These are phyloP conservation scores for Hippophae gyantsensis DNA, from an alignment of 306 rosid genomes.

Conservation along the genomic window DNA sequence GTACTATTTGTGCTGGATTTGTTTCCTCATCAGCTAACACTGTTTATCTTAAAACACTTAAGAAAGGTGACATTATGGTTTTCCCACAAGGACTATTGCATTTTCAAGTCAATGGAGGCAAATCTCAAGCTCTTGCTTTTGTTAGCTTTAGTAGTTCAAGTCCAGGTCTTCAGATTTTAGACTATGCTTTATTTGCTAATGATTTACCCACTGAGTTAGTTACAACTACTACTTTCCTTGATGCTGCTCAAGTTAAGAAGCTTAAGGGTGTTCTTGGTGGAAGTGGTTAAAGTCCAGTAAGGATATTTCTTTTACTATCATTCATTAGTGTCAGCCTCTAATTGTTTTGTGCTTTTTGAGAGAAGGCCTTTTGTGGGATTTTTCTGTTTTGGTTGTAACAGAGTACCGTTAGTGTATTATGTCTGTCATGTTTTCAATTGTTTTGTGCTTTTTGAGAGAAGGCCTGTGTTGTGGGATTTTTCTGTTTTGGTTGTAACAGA, in stretches of 20 bases:
- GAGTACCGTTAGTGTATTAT: too few relatives aligned
- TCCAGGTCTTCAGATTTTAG: constrained; percentile 81
- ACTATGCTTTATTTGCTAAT: constrained; percentile 62
- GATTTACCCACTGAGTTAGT: constrained; percentile 45
- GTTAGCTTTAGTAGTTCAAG: constrained; percentile 50
- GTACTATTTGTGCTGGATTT: constrained; percentile 51
- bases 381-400: too few relatives aligned
- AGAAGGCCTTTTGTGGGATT: too few relatives aligned
- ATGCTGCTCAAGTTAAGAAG: constrained; percentile 48
- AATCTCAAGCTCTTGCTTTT: constrained; percentile 27
- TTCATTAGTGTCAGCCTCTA: too few relatives aligned
- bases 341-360: too few relatives aligned
- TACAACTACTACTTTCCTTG: constrained; percentile 55
- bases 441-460: too few relatives aligned
- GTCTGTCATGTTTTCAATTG: too few relatives aligned
- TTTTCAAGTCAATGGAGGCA: constrained; percentile 47
- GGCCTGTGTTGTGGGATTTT: too few relatives aligned
- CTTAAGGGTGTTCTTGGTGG: constrained; percentile 85
- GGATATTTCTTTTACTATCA: too few relatives aligned
- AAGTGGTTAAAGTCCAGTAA: constrained; percentile 17
- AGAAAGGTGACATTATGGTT: constrained; percentile 53
- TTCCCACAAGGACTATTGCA: constrained; percentile 85
- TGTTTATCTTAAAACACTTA: constrained; percentile 45
- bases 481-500: too few relatives aligned
- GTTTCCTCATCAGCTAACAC: constrained; percentile 42